Evolutionary conservation across 108 stramenopile species (phyloP), one percentile per base, ranked within the genome.

Genomic region (Mediolabrus comicus): DNA sequence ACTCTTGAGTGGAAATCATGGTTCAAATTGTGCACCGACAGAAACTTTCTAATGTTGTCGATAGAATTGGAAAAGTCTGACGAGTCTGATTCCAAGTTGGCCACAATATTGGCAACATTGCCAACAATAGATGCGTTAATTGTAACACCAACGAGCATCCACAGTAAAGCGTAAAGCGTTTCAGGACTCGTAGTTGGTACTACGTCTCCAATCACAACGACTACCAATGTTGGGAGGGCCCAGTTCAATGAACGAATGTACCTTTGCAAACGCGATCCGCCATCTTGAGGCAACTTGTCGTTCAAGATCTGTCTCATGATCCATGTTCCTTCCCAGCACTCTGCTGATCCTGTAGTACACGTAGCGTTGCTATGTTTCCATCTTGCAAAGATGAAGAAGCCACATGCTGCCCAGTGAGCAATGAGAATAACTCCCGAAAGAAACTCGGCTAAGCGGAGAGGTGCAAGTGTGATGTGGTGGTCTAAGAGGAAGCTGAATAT

Each of bases 61-160:
- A 73, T 59, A 41, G 52, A 56, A 46, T 65, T 72, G 8, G 61
- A 52, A 39, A 84, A 82, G 27, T 74, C 74, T 4, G 63, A 33
- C 1, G 60, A 53, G 13, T 77, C 71, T 8, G 70, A 58, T 36
- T 84, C 80, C 11, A 82, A 55, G 67, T 84, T 83, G 11, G 83
- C 75, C 28, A 87, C 75, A 12, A 84, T 76, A 29, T 83, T 81
- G 30, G 81, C 82, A 4, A 87, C 77, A 53, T 71, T 76, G 32
- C 86, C 86, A 46, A 87, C 74, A 38, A 87, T 83, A 13, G 79
- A 60, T 14, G 83, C 83, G 52, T 82, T 84, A 39, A 87, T 70
- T 1, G 81, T 75, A 49, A 87, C 73, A 5, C 86, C 86, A 17
- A 82, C 31, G 11, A 81, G 56, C 52, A 84, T 84, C 62, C 58